phyloP scores from a whole-genome alignment of 768 basidiomycete species.

The Psilocybe subaeruginosa region DNA sequence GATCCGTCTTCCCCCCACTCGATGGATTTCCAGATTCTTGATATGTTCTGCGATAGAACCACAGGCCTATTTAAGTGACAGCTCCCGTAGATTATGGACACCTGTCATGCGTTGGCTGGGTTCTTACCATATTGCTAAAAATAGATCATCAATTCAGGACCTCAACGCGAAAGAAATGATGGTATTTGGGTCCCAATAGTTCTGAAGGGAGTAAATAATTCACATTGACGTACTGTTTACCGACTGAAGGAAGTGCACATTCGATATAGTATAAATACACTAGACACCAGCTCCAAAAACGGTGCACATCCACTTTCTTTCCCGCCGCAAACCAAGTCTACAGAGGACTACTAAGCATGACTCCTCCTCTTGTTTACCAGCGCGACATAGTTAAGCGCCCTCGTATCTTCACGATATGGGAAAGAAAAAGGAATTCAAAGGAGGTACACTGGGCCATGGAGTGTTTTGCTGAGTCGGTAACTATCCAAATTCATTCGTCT shows the following conservation, averaged over 20 bases:
- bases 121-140: background rate
- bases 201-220: conserved; percentile 19
- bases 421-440: conserved; percentile 43
- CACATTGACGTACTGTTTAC: conserved; percentile 12
- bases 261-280: conserved; percentile 2
- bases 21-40: conserved; percentile 1
- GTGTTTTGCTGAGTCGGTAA: conserved; percentile 63
- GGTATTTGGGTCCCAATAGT: conserved; percentile 4
- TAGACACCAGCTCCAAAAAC: background rate
- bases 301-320: background rate
- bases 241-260: background rate
- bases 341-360: conserved; percentile 10
- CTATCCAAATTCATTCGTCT: conserved; percentile 2
- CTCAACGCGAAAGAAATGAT: conserved; percentile 9
- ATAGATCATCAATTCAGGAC: conserved; percentile 5
- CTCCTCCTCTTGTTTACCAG: conserved; percentile 36
- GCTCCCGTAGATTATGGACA: background rate
- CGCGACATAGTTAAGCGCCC: conserved; percentile 44
- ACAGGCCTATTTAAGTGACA: conserved; percentile 1
- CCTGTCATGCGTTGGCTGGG: background rate
- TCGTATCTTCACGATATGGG: conserved; percentile 49
- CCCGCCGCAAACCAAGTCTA: conserved; percentile 1
- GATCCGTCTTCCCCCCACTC: conserved; percentile 1
- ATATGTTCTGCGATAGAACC: conserved; percentile 5
- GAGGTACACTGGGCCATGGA: conserved; percentile 57